Conservation (phyloP, 352 stramenopile genomes). For the Globisporangium ultimum region DNA sequence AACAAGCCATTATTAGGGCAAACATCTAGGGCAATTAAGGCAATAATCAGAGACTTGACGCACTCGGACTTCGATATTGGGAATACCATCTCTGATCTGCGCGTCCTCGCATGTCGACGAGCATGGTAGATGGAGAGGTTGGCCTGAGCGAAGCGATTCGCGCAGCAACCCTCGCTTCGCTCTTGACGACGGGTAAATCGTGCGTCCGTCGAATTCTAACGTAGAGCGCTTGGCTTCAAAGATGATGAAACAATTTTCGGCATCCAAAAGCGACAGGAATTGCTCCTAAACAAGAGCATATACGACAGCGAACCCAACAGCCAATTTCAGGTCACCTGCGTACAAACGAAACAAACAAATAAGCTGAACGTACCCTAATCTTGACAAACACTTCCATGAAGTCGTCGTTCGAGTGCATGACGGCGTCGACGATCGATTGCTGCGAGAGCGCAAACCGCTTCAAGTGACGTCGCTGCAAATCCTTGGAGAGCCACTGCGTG, state of each 20-base stretch:
- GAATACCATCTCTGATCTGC: conserved; percentile 22
- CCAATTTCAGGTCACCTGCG: background rate
- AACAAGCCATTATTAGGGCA: background rate
- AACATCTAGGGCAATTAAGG: background rate
- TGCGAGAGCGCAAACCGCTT: conserved; percentile 52
- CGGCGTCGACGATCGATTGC: conserved; percentile 44
- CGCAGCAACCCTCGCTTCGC: conserved; percentile 22
- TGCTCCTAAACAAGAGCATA: conserved; percentile 26
- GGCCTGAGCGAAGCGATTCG: conserved; percentile 22
- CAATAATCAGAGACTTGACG: background rate
- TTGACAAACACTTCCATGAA: conserved; percentile 52
- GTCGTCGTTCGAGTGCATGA: conserved; percentile 38
- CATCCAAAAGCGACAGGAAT: conserved; percentile 58
- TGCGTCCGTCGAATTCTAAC: conserved; percentile 58
- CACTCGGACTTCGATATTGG: conserved; percentile 44
- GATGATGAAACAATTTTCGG: conserved; percentile 57
- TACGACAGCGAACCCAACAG: too few species aligned
- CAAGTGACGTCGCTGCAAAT: conserved; percentile 37
- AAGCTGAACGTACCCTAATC: conserved; percentile 24
- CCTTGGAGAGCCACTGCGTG: conserved; percentile 57
- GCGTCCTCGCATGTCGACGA: conserved; percentile 16
- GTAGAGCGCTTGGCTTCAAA: conserved; percentile 49
- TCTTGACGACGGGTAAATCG: conserved; percentile 36
- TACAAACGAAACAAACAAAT: background rate
- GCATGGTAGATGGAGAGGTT: conserved; percentile 35